These are phyloP conservation scores for Cylindrodendrum hubeiense DNA, from an alignment of 2,329 filamentous ascomycete genomes.

Conservation along the genomic window DNA sequence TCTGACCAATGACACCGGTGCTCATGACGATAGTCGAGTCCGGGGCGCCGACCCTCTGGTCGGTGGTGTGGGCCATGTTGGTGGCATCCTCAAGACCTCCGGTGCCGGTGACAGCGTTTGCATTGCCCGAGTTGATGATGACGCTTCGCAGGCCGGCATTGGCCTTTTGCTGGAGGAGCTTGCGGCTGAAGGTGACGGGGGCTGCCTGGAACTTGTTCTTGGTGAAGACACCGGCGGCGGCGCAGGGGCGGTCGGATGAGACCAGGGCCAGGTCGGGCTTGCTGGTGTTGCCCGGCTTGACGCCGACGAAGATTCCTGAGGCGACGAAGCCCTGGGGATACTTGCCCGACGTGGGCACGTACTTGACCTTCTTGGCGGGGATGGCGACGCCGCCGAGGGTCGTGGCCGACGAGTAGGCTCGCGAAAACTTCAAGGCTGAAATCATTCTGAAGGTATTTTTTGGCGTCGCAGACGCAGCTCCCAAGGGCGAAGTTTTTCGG, in stretches of 20 bases:
- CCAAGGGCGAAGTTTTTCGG: constrained; percentile 22
- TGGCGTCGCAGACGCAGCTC: constrained; percentile 30
- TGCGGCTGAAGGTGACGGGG: constrained; percentile 86
- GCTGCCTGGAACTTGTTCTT: constrained; percentile 99
- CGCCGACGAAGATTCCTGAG: constrained; percentile 89
- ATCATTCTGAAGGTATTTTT: constrained; percentile 20
- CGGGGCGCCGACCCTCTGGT: constrained; percentile 67
- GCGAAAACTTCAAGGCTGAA: constrained; percentile 49
- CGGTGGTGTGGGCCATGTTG: constrained; percentile 84
- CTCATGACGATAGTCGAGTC: constrained; percentile 93
- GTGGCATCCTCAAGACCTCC: constrained; percentile 90
- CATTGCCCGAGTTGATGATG: constrained; percentile 94
- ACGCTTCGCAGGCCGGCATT: constrained; percentile 83
- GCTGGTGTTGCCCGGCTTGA: constrained; percentile 92
- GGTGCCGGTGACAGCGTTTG: constrained; percentile 95
- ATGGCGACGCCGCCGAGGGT: constrained; percentile 56
- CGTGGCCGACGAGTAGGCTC: constrained; percentile 49
- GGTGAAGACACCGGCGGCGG: constrained; percentile 93
- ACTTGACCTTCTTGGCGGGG: constrained; percentile 87
- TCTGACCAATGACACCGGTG: constrained; percentile 96
- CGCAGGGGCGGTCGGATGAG: constrained; percentile 86
- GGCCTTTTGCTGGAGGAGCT: constrained; percentile 74
- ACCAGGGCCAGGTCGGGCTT: constrained; percentile 93
- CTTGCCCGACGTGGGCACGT: constrained; percentile 84
- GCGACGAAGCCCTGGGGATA: constrained; percentile 93